phyloP scores from a whole-genome alignment of 1,284 basidiomycete genomes.

The Grifola frondosa region DNA sequence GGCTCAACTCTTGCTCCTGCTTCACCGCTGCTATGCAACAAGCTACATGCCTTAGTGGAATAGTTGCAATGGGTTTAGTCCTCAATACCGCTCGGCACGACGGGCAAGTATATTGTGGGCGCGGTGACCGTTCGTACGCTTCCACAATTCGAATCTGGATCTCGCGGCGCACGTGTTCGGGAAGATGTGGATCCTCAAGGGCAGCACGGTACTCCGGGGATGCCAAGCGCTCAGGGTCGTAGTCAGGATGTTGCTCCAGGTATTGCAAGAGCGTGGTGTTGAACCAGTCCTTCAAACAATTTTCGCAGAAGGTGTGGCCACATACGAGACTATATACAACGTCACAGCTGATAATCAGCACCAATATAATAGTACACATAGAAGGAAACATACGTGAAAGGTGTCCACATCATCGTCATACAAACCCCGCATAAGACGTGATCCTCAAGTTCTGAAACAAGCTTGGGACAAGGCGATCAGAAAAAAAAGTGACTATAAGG shows the following conservation, averaged over 20 bases:
- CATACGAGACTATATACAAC: slow-evolving; percentile 58
- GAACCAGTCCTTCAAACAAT: slow-evolving; percentile 70
- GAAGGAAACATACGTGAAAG: slow-evolving; percentile 53
- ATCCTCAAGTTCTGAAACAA: too few species aligned
- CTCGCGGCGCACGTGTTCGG: slow-evolving; percentile 22
- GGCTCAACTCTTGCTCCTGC: too few species aligned
- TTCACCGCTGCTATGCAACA: too few species aligned
- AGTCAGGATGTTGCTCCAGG: slow-evolving; percentile 45
- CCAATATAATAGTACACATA: slow-evolving; percentile 4
- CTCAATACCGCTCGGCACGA: slow-evolving; percentile 53
- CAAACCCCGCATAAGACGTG: slow-evolving; percentile 62
- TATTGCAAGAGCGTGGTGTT: slow-evolving; percentile 49
- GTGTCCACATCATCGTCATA: slow-evolving; percentile 57
- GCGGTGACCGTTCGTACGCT: slow-evolving; percentile 22
- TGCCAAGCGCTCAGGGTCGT: slow-evolving; percentile 32
- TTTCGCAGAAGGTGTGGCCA: slow-evolving; percentile 68
- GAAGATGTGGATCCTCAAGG: slow-evolving; percentile 19
- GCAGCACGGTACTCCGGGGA: slow-evolving; percentile 13
- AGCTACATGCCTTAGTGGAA: too few species aligned
- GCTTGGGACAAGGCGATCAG: too few species aligned
- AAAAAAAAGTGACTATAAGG: too few species aligned
- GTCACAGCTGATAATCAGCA: too few species aligned
- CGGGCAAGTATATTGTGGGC: slow-evolving; percentile 64
- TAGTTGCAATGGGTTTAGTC: slow-evolving; percentile 49
- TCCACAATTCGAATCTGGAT: slow-evolving; percentile 20